These are phyloP conservation scores for Pseudogymnoascus sp. DNA, from an alignment of 2,329 filamentous ascomycete genomes.

Conservation along the genomic window DNA sequence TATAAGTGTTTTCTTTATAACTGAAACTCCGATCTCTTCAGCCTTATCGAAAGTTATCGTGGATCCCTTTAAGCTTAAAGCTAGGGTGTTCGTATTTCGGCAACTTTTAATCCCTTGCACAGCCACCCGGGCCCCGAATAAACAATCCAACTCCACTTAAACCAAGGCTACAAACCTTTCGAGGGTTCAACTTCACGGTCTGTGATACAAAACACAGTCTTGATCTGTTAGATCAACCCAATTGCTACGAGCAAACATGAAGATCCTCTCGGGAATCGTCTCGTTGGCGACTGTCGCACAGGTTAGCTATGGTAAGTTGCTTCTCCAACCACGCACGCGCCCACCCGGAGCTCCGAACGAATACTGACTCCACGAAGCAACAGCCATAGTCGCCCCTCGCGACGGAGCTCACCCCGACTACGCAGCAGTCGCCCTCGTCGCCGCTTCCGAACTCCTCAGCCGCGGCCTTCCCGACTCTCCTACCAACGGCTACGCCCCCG, in stretches of 20 bases:
- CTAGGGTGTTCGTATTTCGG: background rate
- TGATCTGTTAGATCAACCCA: background rate
- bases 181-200: background rate
- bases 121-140: background rate
- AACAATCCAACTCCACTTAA: background rate
- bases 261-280: background rate
- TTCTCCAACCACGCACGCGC: background rate
- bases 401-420: slow-evolving; percentile 11
- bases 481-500: slow-evolving; percentile 64
- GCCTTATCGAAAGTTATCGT: slow-evolving; percentile 3
- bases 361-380: background rate
- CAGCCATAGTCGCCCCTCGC: background rate
- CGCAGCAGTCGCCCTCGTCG: slow-evolving; percentile 22
- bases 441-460: slow-evolving; percentile 17
- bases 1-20: background rate
- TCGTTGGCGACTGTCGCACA: background rate
- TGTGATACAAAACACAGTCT: background rate
- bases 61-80: slow-evolving; percentile 6
- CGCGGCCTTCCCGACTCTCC: slow-evolving; percentile 29
- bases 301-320: background rate
- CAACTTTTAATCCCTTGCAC: background rate
- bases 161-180: background rate
- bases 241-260: background rate
- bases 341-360: background rate
- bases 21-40: background rate